Percentiles rank a stretch among this genome's conserved stretches.
Conservation (phyloP, 2,329 filamentous ascomycete species). For the Pseudogymnoascus sp. region DNA sequence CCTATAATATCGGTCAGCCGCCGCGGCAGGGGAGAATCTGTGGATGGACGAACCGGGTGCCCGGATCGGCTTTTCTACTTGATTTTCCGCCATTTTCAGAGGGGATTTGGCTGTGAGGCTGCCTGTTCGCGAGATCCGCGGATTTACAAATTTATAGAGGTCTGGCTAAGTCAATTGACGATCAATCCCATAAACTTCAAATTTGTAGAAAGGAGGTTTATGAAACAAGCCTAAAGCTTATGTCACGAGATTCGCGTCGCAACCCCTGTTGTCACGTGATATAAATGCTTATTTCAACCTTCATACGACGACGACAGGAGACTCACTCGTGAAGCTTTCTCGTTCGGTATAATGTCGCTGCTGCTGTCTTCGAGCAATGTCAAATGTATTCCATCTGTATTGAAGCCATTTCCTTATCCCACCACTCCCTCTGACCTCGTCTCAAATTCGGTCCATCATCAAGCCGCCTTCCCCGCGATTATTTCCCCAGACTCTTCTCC, state of each 20-base stretch:
- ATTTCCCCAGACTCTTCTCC: not conserved
- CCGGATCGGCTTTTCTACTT: not conserved
- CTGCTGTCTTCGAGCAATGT: not conserved
- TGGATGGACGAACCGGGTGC: not conserved
- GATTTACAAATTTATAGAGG: not conserved
- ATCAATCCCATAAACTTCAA: not conserved
- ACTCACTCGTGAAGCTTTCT: not conserved
- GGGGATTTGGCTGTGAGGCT: not conserved
- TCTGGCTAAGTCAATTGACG: not conserved
- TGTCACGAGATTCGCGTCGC: not conserved
- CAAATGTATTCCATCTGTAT: not conserved
- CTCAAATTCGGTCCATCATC: not conserved
- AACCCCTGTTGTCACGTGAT: not conserved
- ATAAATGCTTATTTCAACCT: not conserved
- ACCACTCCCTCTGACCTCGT: not conserved
- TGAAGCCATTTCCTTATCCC: not conserved
- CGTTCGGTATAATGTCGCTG: not conserved
- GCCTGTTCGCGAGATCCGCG: not conserved
- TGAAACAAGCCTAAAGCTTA: not conserved
- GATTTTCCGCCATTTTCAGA: not conserved
- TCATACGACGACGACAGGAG: not conserved
- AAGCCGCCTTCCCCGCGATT: not conserved
- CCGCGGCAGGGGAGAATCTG: not conserved
- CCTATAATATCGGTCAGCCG: not conserved
- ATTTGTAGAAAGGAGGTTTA: not conserved